phyloP scores from a whole-genome alignment of 805 yeast species.

The Metahyphopichia silvanorum region DNA sequence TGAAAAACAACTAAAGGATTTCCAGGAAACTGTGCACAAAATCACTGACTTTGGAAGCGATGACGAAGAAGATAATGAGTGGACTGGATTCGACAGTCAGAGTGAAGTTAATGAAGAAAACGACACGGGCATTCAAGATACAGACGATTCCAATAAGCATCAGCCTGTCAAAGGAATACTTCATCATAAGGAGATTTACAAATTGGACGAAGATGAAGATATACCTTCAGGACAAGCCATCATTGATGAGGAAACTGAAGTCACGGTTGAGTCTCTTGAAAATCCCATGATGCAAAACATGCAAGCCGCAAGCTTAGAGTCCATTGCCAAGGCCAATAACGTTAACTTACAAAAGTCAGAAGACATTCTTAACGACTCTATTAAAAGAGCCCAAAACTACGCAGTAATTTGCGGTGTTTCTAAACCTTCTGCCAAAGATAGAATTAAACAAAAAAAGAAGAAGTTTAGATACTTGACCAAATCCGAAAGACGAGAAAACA shows the following conservation, averaged over 20 bases:
- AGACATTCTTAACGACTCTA: slow-evolving; percentile 68
- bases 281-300: slow-evolving; percentile 38
- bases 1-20: slow-evolving; percentile 58
- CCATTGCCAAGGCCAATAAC: slow-evolving; percentile 57
- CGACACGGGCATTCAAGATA: slow-evolving; percentile 10
- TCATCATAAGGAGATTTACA: slow-evolving; percentile 41
- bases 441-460: slow-evolving; percentile 52
- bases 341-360: slow-evolving; percentile 71
- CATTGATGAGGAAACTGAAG: slow-evolving; percentile 44
- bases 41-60: slow-evolving; percentile 16
- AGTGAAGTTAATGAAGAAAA: slow-evolving; percentile 15
- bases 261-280: slow-evolving; percentile 38
- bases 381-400: slow-evolving; percentile 77
- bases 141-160: slow-evolving; percentile 7
- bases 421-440: slow-evolving; percentile 30
- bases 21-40: slow-evolving; percentile 44
- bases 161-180: slow-evolving; percentile 35
- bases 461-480: slow-evolving; percentile 88
- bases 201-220: slow-evolving; percentile 20
- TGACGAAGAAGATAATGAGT: slow-evolving; percentile 22
- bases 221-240: slow-evolving; percentile 27
- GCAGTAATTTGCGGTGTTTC: slow-evolving; percentile 61
- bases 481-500: slow-evolving; percentile 60
- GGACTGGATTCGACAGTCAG: slow-evolving; percentile 40
- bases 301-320: slow-evolving; percentile 33